Conservation (phyloP, 208 protist genomes). For the Trypanosoma brucei region DNA sequence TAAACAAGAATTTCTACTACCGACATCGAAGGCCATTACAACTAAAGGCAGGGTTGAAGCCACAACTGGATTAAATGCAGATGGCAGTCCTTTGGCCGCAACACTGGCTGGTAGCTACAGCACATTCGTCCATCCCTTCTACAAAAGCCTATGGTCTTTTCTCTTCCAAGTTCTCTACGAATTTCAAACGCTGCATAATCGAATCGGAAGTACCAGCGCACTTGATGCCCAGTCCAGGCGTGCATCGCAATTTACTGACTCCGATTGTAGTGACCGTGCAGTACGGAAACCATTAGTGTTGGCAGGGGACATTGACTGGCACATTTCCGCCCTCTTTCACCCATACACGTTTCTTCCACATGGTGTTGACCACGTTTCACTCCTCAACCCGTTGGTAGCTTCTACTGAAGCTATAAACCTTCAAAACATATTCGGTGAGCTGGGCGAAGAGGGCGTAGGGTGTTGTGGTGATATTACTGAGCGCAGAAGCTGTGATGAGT, state of each 20-base stretch:
- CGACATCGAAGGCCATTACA: too few species aligned
- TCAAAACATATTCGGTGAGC: constrained; percentile 9
- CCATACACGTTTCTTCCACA: constrained; percentile 64
- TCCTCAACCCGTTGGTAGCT: constrained; percentile 51
- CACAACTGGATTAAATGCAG: too few species aligned
- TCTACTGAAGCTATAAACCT: constrained; percentile 25
- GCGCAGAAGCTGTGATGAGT: constrained; percentile 2
- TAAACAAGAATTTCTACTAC: too few species aligned
- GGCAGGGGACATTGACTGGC: constrained; percentile 25
- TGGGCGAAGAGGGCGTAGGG: not conserved
- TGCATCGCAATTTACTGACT: not conserved
- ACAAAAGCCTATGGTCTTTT: constrained; percentile 57
- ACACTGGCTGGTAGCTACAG: not conserved
- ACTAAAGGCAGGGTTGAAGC: too few species aligned
- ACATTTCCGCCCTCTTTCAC: constrained; percentile 48
- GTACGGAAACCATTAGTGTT: not conserved
- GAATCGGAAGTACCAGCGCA: not conserved
- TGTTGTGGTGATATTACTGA: not conserved
- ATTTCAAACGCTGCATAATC: constrained; percentile 16
- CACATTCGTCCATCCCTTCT: constrained; percentile 68
- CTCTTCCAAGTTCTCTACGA: constrained; percentile 29
- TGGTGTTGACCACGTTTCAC: constrained; percentile 48
- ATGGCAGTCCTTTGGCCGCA: too few species aligned
- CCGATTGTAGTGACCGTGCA: not conserved
- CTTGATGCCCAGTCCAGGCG: not conserved